Evolutionary conservation across 306 rosid species (phyloP).

Genomic region (Cercis canadensis): DNA sequence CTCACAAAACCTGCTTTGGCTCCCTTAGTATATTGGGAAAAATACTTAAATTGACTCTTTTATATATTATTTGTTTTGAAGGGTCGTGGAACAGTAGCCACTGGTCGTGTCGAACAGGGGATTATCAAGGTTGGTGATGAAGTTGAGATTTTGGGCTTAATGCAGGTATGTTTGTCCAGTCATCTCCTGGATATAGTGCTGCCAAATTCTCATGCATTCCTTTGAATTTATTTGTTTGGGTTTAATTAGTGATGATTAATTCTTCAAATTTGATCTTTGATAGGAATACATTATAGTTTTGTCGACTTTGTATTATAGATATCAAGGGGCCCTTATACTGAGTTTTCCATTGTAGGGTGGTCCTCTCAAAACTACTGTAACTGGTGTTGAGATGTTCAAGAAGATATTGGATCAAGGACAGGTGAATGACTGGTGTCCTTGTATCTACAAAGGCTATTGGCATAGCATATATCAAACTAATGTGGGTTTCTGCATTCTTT

Average conservation of each 20-base stretch:
- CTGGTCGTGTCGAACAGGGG: slow-evolving; percentile 98
- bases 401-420: slow-evolving; percentile 96
- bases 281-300: slow-evolving; percentile 17
- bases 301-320: background rate
- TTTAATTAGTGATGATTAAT: slow-evolving; percentile 11
- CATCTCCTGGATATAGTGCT: slow-evolving; percentile 26
- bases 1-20: slow-evolving; percentile 29
- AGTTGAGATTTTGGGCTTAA: slow-evolving; percentile 91
- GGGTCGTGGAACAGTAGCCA: slow-evolving; percentile 99
- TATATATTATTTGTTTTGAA: slow-evolving; percentile 43
- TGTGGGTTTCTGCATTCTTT: slow-evolving; percentile 36
- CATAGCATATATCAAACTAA: slow-evolving; percentile 25
- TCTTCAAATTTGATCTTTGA: slow-evolving; percentile 26
- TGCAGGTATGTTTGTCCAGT: slow-evolving; percentile 61
- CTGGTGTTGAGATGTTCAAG: slow-evolving; percentile 99
- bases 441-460: slow-evolving; percentile 22
- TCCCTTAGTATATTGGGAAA: slow-evolving; percentile 14
- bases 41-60: slow-evolving; percentile 10
- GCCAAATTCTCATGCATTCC: slow-evolving; percentile 24
- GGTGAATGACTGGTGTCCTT: slow-evolving; percentile 55
- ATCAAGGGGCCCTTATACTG: slow-evolving; percentile 34
- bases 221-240: slow-evolving; percentile 16
- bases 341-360: slow-evolving; percentile 59
- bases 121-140: slow-evolving; percentile 90
- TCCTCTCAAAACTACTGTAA: slow-evolving; percentile 86